Evolutionary conservation across 306 rosid genomes (phyloP).

Genomic region (Mucuna pruriens): DNA sequence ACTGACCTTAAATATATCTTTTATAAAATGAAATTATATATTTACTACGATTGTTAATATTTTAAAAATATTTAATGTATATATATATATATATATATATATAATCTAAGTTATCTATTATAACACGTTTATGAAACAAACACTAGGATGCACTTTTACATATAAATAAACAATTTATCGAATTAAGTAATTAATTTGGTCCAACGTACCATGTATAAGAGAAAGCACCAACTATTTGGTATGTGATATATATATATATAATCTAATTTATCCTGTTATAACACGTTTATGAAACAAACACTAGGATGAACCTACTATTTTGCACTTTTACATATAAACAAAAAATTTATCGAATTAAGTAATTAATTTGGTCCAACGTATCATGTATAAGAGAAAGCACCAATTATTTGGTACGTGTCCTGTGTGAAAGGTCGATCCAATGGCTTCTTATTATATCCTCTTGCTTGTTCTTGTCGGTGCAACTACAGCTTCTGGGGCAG

Average conservation of each 20-base stretch:
- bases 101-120: no score
- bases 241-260: no score
- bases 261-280: no score
- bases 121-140: neutral
- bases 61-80: no score
- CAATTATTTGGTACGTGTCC: neutral
- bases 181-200: neutral
- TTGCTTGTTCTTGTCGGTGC: slow-evolving; percentile 42
- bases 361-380: neutral
- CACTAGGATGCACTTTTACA: neutral
- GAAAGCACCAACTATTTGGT: neutral
- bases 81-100: no score
- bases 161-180: neutral
- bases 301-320: neutral
- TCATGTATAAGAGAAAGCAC: neutral
- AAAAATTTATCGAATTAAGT: neutral
- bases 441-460: slow-evolving; percentile 49
- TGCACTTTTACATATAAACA: neutral
- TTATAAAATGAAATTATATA: no score
- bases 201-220: neutral
- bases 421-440: neutral
- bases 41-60: no score
- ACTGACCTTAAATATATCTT: no score
- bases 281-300: neutral
- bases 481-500: slow-evolving; percentile 24